Conservation (phyloP, 306 rosid species). For the Citrullus colocynthis region DNA sequence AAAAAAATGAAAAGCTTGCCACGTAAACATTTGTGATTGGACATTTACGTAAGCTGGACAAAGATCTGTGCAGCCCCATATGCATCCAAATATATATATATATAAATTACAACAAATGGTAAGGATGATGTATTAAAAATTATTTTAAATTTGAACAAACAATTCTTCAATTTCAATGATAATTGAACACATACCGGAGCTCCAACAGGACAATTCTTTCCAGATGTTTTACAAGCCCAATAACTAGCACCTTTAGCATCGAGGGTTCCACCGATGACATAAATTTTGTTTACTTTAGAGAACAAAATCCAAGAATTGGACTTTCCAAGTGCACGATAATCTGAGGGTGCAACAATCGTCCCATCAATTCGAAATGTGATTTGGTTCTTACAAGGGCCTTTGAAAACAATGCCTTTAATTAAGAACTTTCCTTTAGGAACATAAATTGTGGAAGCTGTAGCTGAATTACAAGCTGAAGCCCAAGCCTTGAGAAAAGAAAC, state of each 20-base stretch:
- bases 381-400: constrained; percentile 44
- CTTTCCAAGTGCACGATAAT: constrained; percentile 17
- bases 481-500: constrained; percentile 33
- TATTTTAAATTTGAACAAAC: too few species aligned
- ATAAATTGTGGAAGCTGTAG: constrained; percentile 21
- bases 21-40: too few species aligned
- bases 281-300: constrained; percentile 22
- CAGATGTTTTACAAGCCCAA: constrained; percentile 14
- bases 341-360: constrained; percentile 31
- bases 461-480: constrained; percentile 28
- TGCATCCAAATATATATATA: too few species aligned
- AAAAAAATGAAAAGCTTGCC: too few species aligned
- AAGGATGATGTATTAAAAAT: too few species aligned
- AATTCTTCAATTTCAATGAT: too few species aligned
- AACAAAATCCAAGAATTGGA: constrained; percentile 52
- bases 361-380: constrained; percentile 28
- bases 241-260: constrained; percentile 19
- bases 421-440: constrained; percentile 57
- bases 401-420: constrained; percentile 19
- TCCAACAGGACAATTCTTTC: constrained; percentile 42
- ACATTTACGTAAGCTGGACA: too few species aligned
- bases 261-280: constrained; percentile 29
- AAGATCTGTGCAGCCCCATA: too few species aligned
- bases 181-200: constrained; percentile 26
- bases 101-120: too few species aligned